phyloP scores from a whole-genome alignment of 805 yeast species.

The Lipomyces sp. region DNA sequence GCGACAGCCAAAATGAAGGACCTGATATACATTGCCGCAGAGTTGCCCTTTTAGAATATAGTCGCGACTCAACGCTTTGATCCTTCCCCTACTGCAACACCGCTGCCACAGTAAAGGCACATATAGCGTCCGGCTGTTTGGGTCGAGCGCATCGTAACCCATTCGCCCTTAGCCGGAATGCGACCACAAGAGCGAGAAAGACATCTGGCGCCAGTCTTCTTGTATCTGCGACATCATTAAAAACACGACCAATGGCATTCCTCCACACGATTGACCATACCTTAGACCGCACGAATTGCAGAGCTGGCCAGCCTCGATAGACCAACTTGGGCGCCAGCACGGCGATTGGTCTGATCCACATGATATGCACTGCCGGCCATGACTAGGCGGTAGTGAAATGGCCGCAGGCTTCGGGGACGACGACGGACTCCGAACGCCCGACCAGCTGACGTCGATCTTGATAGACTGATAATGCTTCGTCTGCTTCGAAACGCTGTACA shows the following conservation, averaged over 20 bases:
- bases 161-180: slow-evolving; percentile 95
- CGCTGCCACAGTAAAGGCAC: slow-evolving; percentile 60
- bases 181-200: slow-evolving; percentile 69
- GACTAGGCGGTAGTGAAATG: slow-evolving; percentile 2
- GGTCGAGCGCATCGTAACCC: slow-evolving; percentile 62
- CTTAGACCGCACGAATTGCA: slow-evolving; percentile 92
- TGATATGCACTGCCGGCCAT: slow-evolving; percentile 67
- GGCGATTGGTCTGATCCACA: slow-evolving; percentile 91
- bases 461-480: too few species aligned
- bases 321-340: slow-evolving; percentile 99
- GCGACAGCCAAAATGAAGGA: not conserved
- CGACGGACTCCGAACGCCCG: slow-evolving; percentile 13
- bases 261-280: not conserved
- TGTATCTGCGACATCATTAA: slow-evolving; percentile 51
- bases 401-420: slow-evolving; percentile 20
- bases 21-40: not conserved
- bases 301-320: slow-evolving; percentile 82
- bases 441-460: not conserved
- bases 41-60: too few species aligned
- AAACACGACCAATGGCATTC: not conserved
- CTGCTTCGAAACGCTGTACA: too few species aligned
- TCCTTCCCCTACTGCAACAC: slow-evolving; percentile 40
- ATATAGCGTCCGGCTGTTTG: slow-evolving; percentile 35
- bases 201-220: slow-evolving; percentile 91
- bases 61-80: too few species aligned